Conservation (phyloP, 768 basidiomycete species). For the Cyclocybe cylindracea region DNA sequence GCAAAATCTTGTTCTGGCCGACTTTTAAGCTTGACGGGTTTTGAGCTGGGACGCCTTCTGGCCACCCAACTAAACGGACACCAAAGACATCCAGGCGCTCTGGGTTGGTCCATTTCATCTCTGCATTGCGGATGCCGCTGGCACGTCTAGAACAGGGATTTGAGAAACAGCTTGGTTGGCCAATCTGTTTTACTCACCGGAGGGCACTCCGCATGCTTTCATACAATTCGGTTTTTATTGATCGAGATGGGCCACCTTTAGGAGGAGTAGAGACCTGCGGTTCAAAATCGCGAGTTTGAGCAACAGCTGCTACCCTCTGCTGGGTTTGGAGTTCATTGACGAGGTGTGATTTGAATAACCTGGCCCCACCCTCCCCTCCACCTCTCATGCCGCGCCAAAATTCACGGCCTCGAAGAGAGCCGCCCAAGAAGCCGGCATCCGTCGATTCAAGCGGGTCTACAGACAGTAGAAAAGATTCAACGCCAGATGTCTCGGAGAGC, state of each 20-base stretch:
- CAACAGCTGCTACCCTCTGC: conserved; percentile 1
- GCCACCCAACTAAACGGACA: conserved; percentile 67
- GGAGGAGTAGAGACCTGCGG: conserved; percentile 20
- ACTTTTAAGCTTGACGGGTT: conserved; percentile 64
- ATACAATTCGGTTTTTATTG: conserved; percentile 58
- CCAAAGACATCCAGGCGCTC: conserved; percentile 56
- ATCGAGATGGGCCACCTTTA: conserved; percentile 31
- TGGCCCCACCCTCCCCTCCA: conserved; percentile 60
- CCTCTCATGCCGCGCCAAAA: conserved; percentile 65
- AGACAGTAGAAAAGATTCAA: conserved; percentile 64
- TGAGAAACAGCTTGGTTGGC: too few relatives aligned
- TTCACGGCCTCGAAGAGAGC: conserved; percentile 58
- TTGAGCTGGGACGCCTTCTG: conserved; percentile 52
- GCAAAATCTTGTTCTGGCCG: conserved; percentile 52
- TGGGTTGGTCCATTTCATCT: conserved; percentile 79
- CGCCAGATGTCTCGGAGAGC: conserved; percentile 46
- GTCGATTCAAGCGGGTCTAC: conserved; percentile 50
- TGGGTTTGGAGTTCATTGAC: conserved; percentile 23
- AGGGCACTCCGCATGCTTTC: conserved; percentile 53
- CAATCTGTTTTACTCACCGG: conserved; percentile 37
- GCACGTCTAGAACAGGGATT: conserved; percentile 36
- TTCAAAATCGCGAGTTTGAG: conserved; percentile 7
- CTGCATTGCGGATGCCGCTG: conserved; percentile 62
- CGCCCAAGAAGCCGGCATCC: conserved; percentile 64
- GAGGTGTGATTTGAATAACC: conserved; percentile 52